Percentiles rank a stretch among this genome's conserved stretches.
Evolutionary conservation across 225 moss, liverwort and hornwort species (phyloP).

Genomic region (Physcomitrellopsis africana): DNA sequence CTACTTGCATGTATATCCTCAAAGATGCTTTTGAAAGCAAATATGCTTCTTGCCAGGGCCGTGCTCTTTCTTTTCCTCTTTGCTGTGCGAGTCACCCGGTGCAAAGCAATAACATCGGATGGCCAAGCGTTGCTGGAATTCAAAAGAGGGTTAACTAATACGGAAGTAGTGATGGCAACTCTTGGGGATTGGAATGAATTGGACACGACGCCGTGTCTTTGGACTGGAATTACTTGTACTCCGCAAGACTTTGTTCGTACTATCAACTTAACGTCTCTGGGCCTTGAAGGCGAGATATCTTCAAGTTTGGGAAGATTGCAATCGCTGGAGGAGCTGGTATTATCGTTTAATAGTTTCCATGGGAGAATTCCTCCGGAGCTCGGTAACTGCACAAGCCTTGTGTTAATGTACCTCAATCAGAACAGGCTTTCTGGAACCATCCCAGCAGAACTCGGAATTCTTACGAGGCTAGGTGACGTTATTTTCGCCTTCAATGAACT

Average conservation of each 20-base stretch:
- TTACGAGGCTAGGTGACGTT: conserved; percentile 35
- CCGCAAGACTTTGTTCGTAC: conserved; percentile 20
- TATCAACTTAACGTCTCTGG: conserved; percentile 40
- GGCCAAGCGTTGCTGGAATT: conserved; percentile 53
- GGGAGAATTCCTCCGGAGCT: conserved; percentile 52
- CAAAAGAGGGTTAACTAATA: conserved; percentile 24
- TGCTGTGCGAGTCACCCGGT: conserved; percentile 23
- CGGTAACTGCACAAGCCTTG: conserved; percentile 45
- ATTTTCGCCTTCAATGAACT: conserved; percentile 42
- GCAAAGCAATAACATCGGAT: conserved; percentile 38
- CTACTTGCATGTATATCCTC: conserved; percentile 5
- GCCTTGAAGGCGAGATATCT: conserved; percentile 42
- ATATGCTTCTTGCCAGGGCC: conserved; percentile 33
- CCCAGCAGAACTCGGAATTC: conserved; percentile 43
- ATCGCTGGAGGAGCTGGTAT: conserved; percentile 35
- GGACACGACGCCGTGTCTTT: conserved; percentile 48
- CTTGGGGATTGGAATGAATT: conserved; percentile 41
- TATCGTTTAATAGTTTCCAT: conserved; percentile 31
- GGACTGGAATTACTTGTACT: conserved; percentile 49
- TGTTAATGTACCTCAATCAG: conserved; percentile 33
- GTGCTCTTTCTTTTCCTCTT: conserved; percentile 30
- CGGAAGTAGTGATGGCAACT: conserved; percentile 16
- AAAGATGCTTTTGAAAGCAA: conserved; percentile 7
- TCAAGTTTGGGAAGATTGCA: conserved; percentile 47
- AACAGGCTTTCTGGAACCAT: conserved; percentile 48